phyloP scores from a whole-genome alignment of 495 filamentous ascomycete genomes.

The Aspergillus steynii region DNA sequence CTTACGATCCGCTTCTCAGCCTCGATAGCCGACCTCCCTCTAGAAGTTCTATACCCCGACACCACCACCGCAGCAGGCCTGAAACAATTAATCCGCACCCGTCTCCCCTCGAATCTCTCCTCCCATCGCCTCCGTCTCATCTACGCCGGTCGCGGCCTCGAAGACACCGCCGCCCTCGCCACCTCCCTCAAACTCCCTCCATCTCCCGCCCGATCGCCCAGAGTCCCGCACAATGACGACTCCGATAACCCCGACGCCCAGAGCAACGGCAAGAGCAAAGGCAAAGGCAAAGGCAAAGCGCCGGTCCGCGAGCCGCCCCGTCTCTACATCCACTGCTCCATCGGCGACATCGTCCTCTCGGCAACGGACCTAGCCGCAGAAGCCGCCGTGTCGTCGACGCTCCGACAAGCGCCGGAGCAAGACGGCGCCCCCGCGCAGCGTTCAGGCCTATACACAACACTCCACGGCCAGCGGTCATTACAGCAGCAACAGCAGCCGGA shows the following conservation, averaged over 20 bases:
- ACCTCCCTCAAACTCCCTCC: constrained; percentile 62
- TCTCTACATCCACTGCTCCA: constrained; percentile 87
- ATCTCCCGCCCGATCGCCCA: constrained; percentile 41
- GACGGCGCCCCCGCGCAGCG: not conserved
- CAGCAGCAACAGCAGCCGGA: constrained; percentile 11
- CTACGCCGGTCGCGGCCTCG: constrained; percentile 79
- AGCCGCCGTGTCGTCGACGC: constrained; percentile 48
- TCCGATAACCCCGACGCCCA: constrained; percentile 31
- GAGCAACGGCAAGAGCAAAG: constrained; percentile 51
- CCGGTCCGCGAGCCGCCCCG: constrained; percentile 49
- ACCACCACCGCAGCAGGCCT: constrained; percentile 72
- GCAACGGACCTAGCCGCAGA: constrained; percentile 69
- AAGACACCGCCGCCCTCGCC: constrained; percentile 65
- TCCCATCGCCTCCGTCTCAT: constrained; percentile 79
- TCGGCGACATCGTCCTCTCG: constrained; percentile 66
- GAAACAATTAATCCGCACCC: constrained; percentile 76
- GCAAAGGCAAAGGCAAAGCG: constrained; percentile 58
- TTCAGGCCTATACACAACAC: not conserved
- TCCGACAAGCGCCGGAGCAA: constrained; percentile 11
- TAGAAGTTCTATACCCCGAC: constrained; percentile 67
- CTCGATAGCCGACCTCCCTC: constrained; percentile 76
- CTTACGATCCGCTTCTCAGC: constrained; percentile 88
- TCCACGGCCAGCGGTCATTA: not conserved
- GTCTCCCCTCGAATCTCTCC: constrained; percentile 62
- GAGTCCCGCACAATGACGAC: constrained; percentile 21